phyloP scores from a whole-genome alignment of 1,284 basidiomycete species.

The Ceratobasidium sp. region DNA sequence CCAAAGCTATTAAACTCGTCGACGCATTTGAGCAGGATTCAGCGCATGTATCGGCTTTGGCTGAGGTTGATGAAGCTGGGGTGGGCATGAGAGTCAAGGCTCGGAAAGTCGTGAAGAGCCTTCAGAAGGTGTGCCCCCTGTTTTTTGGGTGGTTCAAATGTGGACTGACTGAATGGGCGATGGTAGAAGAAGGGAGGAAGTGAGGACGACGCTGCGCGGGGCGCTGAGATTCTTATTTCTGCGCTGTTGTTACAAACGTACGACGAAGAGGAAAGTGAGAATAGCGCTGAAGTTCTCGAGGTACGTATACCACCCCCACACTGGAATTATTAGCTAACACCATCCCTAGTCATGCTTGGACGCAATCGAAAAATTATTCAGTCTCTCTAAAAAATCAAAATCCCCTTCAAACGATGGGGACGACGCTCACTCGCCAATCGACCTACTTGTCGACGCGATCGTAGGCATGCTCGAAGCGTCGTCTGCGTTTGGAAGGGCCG shows the following conservation, averaged over 20 bases:
- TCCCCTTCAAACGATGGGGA: slow-evolving; percentile 57
- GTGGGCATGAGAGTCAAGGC: slow-evolving; percentile 61
- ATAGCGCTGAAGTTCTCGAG: slow-evolving; percentile 68
- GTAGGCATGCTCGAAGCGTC: slow-evolving; percentile 90
- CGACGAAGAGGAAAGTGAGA: slow-evolving; percentile 65
- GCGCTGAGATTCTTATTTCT: slow-evolving; percentile 74
- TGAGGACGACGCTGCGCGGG: slow-evolving; percentile 54
- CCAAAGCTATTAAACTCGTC: slow-evolving; percentile 72
- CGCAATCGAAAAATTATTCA: slow-evolving; percentile 55
- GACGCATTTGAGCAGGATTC: slow-evolving; percentile 69
- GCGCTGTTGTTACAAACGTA: slow-evolving; percentile 77
- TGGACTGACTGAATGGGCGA: neutral
- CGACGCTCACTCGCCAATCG: slow-evolving; percentile 70
- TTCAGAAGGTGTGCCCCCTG: slow-evolving; percentile 56
- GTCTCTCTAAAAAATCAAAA: slow-evolving; percentile 57
- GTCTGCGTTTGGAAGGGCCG: slow-evolving; percentile 81
- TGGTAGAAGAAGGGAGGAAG: slow-evolving; percentile 7
- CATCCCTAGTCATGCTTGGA: slow-evolving; percentile 41
- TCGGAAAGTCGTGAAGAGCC: slow-evolving; percentile 58
- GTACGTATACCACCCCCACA: slow-evolving; percentile 56
- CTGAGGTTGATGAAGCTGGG: slow-evolving; percentile 69
- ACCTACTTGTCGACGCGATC: slow-evolving; percentile 86
- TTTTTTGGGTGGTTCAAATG: neutral
- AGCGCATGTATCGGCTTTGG: slow-evolving; percentile 72
- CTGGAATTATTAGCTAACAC: slow-evolving; percentile 3